Percentiles rank a stretch among this genome's conserved stretches.
Evolutionary conservation across 108 stramenopile genomes (phyloP).

Genomic region (Nitzschia putrida): DNA sequence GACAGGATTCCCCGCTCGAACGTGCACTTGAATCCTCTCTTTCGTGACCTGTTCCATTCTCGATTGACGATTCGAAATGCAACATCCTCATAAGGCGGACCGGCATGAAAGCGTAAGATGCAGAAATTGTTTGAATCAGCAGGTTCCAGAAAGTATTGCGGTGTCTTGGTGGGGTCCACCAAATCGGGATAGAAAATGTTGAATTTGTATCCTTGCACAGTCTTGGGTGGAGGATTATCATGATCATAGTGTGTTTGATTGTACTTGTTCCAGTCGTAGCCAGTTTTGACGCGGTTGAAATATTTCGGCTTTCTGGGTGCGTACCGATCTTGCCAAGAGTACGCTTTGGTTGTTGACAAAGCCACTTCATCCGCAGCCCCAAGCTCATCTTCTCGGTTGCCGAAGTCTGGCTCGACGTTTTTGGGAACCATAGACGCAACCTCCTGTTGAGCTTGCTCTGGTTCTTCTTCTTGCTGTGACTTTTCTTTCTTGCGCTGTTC

Average conservation of each 20-base stretch:
- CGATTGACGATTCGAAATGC: constrained; percentile 99
- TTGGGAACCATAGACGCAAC: constrained; percentile 50
- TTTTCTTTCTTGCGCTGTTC: constrained; percentile 62
- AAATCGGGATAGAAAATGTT: constrained; percentile 99
- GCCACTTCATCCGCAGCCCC: constrained; percentile 75
- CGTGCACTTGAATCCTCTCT: constrained; percentile 90
- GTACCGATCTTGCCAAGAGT: constrained; percentile 93
- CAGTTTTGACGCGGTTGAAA: constrained; percentile 98
- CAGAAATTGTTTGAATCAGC: constrained; percentile 92
- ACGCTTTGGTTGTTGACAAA: constrained; percentile 35
- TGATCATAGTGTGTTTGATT: constrained; percentile 98
- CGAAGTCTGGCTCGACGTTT: constrained; percentile 73
- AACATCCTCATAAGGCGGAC: constrained; percentile 98
- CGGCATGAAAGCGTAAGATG: constrained; percentile 96
- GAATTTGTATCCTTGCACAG: constrained; percentile 99
- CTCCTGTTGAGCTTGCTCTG: constrained; percentile 1
- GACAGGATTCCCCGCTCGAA: constrained; percentile 98
- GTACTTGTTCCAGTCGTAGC: constrained; percentile 99
- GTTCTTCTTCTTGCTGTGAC: constrained; percentile 26
- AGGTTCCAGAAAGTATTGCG: constrained; percentile 87
- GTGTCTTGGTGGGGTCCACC: constrained; percentile 93
- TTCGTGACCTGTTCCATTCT: constrained; percentile 94
- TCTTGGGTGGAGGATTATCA: constrained; percentile 99
- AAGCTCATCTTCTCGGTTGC: constrained; percentile 87
- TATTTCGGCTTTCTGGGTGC: constrained; percentile 97